A percentile compares a stretch with the other conserved stretches of the same genome.
Conservation (phyloP, 1,284 basidiomycete genomes). For the Trichosporon sp. region DNA sequence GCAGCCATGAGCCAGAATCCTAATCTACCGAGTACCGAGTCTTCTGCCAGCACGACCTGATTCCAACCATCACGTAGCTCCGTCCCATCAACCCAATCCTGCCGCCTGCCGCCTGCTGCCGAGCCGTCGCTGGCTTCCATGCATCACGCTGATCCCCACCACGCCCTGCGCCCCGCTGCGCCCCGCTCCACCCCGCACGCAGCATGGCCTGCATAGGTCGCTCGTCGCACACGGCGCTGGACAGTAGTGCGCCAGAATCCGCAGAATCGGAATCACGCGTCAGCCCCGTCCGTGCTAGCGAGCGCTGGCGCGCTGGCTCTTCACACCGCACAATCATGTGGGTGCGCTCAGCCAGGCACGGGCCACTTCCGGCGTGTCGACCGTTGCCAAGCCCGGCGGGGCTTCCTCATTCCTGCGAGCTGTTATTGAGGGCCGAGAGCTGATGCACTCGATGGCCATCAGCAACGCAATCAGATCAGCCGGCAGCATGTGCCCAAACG, state of each 20-base stretch:
- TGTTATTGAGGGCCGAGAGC: no score
- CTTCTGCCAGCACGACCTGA: background rate
- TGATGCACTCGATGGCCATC: no score
- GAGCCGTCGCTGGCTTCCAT: no score
- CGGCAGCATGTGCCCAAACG: background rate
- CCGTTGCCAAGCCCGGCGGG: background rate
- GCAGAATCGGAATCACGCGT: background rate
- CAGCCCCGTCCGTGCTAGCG: background rate
- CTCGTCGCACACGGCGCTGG: background rate
- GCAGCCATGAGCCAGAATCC: background rate
- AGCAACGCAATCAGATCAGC: no score
- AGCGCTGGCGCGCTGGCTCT: background rate
- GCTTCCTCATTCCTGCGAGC: no score
- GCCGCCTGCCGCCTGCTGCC: background rate
- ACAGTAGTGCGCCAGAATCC: background rate
- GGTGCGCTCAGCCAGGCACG: background rate
- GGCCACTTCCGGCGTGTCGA: background rate
- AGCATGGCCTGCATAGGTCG: background rate
- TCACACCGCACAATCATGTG: background rate
- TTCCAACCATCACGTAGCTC: slow-evolving; percentile 4
- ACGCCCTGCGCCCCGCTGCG: background rate
- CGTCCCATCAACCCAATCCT: background rate
- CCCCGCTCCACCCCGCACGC: background rate
- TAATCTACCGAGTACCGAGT: slow-evolving; percentile 1
- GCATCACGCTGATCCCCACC: background rate